Conservation (phyloP, 768 basidiomycete genomes). For the Phlebiopsis flavidoalba region DNA sequence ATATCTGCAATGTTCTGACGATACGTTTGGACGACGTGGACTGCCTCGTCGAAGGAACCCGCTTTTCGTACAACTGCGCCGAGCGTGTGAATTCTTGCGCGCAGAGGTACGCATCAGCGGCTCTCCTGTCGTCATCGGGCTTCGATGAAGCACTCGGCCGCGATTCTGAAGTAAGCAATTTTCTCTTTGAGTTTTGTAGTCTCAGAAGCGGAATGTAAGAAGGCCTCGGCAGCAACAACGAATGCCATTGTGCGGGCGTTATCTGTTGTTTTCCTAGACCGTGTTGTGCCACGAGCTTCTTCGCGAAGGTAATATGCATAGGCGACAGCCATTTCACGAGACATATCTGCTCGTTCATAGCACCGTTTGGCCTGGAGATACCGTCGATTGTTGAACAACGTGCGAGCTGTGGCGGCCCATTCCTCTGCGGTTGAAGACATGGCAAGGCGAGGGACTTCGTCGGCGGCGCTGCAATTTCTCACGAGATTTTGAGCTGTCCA, state of each 20-base stretch:
- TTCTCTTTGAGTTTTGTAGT: neutral
- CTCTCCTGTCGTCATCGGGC: constrained; percentile 28
- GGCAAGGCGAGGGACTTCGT: constrained; percentile 51
- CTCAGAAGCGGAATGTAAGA: constrained; percentile 1
- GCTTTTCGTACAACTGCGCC: constrained; percentile 45
- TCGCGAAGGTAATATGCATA: constrained; percentile 52
- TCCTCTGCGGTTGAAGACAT: constrained; percentile 45
- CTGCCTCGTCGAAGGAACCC: constrained; percentile 49
- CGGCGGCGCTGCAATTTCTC: constrained; percentile 43
- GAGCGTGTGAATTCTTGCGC: constrained; percentile 40
- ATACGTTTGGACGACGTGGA: constrained; percentile 37
- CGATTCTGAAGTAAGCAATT: constrained; percentile 7
- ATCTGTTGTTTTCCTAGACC: constrained; percentile 18
- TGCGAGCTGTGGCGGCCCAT: constrained; percentile 37
- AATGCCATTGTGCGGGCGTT: constrained; percentile 1
- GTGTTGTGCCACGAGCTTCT: constrained; percentile 35
- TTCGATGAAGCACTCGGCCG: constrained; percentile 21
- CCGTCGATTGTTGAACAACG: constrained; percentile 38
- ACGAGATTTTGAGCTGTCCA: constrained; percentile 46
- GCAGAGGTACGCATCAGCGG: constrained; percentile 38
- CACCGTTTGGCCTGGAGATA: constrained; percentile 53
- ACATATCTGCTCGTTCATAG: constrained; percentile 42
- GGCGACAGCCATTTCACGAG: constrained; percentile 40
- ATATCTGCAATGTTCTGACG: constrained; percentile 21
- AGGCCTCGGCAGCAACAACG: constrained; percentile 9